phyloP scores from a whole-genome alignment of 73 alveolate genomes.

The Paramecium sexaurelia region DNA sequence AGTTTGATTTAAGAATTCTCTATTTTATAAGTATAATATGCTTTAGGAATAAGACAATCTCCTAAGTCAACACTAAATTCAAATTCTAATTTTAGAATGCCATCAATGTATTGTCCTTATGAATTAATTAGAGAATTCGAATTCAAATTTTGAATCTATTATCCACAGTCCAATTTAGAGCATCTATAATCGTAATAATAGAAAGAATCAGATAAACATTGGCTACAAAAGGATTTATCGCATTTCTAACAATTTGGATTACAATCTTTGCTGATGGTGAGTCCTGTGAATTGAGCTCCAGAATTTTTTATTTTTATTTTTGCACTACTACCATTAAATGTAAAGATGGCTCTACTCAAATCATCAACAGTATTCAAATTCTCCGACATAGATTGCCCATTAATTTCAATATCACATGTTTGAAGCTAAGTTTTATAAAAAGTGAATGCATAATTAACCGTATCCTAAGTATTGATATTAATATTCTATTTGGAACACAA shows the following conservation, averaged over 20 bases:
- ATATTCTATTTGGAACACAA: background rate
- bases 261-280: background rate
- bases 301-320: background rate
- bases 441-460: background rate
- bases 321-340: background rate
- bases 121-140: background rate
- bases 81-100: background rate
- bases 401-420: background rate
- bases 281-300: background rate
- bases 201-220: background rate
- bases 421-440: background rate
- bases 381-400: background rate
- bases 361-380: background rate
- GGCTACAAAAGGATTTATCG: background rate
- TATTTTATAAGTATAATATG: background rate
- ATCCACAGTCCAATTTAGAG: background rate
- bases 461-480: background rate
- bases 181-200: background rate
- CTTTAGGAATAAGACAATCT: background rate
- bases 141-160: background rate
- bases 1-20: background rate
- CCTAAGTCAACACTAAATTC: background rate
- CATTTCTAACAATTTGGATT: background rate
- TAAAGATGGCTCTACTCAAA: background rate
- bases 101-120: background rate